phyloP scores from a whole-genome alignment of 1,139 yeast genomes.

The Diutina pseudorugosa region DNA sequence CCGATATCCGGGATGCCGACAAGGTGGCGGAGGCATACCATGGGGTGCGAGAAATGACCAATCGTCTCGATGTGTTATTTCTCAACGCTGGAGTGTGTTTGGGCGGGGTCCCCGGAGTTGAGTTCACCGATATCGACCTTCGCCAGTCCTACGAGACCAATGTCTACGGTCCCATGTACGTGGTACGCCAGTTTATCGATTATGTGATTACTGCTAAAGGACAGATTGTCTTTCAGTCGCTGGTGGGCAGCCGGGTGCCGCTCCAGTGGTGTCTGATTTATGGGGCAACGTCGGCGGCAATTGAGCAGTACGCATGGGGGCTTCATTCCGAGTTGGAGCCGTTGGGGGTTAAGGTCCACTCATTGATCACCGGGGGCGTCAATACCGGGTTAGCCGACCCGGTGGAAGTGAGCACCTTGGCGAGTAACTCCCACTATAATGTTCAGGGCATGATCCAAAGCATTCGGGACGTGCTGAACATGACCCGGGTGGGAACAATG shows the following conservation, averaged over 20 bases:
- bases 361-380: conserved; percentile 29
- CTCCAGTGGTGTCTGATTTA: conserved; percentile 23
- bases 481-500: conserved; percentile 11
- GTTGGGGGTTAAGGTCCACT: conserved; percentile 24
- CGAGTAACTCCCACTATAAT: conserved; percentile 12
- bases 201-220: conserved; percentile 23
- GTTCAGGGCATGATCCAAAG: conserved; percentile 22
- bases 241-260: conserved; percentile 24
- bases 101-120: conserved; percentile 21
- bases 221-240: conserved; percentile 22
- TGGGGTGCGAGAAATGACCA: conserved; percentile 10
- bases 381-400: conserved; percentile 21
- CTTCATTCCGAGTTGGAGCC: conserved; percentile 18
- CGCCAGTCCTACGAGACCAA: conserved; percentile 19
- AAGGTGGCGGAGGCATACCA: conserved; percentile 13
- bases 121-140: conserved; percentile 16
- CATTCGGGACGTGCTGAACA: conserved; percentile 12
- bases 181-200: conserved; percentile 22
- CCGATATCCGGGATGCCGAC: conserved; percentile 17
- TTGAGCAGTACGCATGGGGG: conserved; percentile 16
- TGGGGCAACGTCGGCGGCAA: conserved; percentile 23
- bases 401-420: conserved; percentile 1
- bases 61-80: conserved; percentile 6
- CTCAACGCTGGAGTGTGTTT: background rate
- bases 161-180: conserved; percentile 24